Conservation (phyloP, 495 filamentous ascomycete genomes). For the Lindgomyces ingoldianus region DNA sequence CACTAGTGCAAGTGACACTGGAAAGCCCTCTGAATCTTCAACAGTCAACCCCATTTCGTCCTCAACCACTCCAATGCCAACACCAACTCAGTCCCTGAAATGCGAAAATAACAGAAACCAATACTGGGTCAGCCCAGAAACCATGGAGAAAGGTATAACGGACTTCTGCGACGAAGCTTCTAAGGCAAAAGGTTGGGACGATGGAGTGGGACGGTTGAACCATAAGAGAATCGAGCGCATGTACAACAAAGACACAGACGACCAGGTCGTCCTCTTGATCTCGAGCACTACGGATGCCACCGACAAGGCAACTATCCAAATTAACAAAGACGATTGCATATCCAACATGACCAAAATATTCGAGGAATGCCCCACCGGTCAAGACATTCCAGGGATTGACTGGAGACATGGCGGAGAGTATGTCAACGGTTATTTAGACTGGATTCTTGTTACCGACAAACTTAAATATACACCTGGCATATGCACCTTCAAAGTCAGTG, state of each 20-base stretch:
- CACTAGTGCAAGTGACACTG: too few species aligned
- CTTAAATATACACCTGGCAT: background rate
- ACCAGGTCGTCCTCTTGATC: background rate
- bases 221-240: background rate
- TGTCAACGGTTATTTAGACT: background rate
- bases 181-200: background rate
- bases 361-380: background rate
- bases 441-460: background rate
- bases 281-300: background rate
- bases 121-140: background rate
- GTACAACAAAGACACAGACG: slow-evolving; percentile 2
- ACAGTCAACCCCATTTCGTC: too few species aligned
- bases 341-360: background rate
- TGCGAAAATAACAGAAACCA: background rate
- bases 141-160: background rate
- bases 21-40: too few species aligned
- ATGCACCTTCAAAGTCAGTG: background rate
- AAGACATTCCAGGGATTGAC: background rate
- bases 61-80: too few species aligned
- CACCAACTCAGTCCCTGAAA: background rate
- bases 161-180: background rate
- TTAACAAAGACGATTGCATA: background rate
- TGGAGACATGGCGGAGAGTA: background rate
- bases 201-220: background rate
- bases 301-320: background rate